Base-by-base conservation (phyloP, 306 rosid genomes). In the Boehmeria nivea region DNA sequence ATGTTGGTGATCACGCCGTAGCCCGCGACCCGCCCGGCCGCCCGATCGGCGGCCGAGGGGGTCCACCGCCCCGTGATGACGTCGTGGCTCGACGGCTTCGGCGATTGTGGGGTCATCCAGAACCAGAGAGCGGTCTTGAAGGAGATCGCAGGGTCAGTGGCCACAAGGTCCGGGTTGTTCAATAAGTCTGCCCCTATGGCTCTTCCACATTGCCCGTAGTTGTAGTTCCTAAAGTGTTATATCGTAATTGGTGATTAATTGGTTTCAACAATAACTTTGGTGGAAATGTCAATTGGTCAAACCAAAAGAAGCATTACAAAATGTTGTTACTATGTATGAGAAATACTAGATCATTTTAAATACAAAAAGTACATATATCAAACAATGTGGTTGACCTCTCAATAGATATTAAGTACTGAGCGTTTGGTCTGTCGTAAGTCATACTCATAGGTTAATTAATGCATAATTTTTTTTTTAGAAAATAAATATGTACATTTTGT, bases 71-170 rank as follows among this genome's bases (percentile, higher is more conserved):
- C 74, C 0, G 28, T 65, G 43, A 85, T 80, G 16, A 82, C 89
- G 59, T 82, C 64, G 17, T 85, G 94, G 67, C 84, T 37, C 1
- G 89, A 86, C 4, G 95, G 95, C 70, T 86, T 86, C 63, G 72
- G 78, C 34, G 42, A 69, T 21, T 82, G 89, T 16, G 81, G 43
- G 8, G 87, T 86, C 89, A 86, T 82, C 95, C 95, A 85, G 39
- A 85, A 85, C 94, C 89, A 85, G 6, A 85, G 8, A 12, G 89
- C 89, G 9, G 89, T 70, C 60, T 70, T 85, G 73, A 85, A 85
- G 9, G 94, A 64, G 6, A 75, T 54, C 0, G 43, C 39, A 4
- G 89, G 20, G 36, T 80, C 51, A 3, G 81, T 62, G 6, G 85
- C 72, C 0, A 85, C 89, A 5, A 67, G 42, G 34, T 82, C 81